Percentiles rank a stretch among this genome's conserved stretches.
These are phyloP conservation scores for Hypoxylon sp. DNA, from an alignment of 2,329 filamentous ascomycete genomes.

Conservation along the genomic window DNA sequence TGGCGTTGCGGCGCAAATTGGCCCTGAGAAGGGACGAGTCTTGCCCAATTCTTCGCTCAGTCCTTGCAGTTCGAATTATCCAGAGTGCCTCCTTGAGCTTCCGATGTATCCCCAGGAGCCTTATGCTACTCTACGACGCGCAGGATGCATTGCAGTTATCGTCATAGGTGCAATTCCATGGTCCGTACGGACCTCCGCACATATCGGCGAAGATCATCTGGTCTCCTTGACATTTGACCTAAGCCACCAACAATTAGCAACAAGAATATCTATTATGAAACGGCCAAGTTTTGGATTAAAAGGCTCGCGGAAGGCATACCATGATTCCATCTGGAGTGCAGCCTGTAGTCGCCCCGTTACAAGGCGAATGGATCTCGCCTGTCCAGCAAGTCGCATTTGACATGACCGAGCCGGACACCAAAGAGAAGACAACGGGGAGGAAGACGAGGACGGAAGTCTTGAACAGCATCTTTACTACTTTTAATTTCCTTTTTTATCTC, in stretches of 20 bases:
- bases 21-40: not conserved
- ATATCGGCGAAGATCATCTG: slow-evolving; percentile 34
- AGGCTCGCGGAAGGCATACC: slow-evolving; percentile 21
- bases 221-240: slow-evolving; percentile 37
- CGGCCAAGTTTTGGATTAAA: not conserved
- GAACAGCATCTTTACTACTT: slow-evolving; percentile 28
- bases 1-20: not conserved
- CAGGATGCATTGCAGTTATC: slow-evolving; percentile 36
- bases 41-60: not conserved
- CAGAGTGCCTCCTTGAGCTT: too few relatives aligned
- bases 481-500: slow-evolving; percentile 4
- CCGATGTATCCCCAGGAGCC: not conserved
- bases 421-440: slow-evolving; percentile 26
- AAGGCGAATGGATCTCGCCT: slow-evolving; percentile 36
- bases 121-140: slow-evolving; percentile 7
- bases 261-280: not conserved
- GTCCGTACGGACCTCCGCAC: slow-evolving; percentile 20
- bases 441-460: slow-evolving; percentile 21
- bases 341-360: slow-evolving; percentile 27
- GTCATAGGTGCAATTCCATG: slow-evolving; percentile 31
- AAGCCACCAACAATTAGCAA: slow-evolving; percentile 9
- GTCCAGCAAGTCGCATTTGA: slow-evolving; percentile 32
- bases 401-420: slow-evolving; percentile 23
- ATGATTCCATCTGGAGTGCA: slow-evolving; percentile 37
- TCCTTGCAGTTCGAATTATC: not conserved